Evolutionary conservation across 2,329 filamentous ascomycete species (phyloP).

Genomic region (Tolypocladium capitatum): DNA sequence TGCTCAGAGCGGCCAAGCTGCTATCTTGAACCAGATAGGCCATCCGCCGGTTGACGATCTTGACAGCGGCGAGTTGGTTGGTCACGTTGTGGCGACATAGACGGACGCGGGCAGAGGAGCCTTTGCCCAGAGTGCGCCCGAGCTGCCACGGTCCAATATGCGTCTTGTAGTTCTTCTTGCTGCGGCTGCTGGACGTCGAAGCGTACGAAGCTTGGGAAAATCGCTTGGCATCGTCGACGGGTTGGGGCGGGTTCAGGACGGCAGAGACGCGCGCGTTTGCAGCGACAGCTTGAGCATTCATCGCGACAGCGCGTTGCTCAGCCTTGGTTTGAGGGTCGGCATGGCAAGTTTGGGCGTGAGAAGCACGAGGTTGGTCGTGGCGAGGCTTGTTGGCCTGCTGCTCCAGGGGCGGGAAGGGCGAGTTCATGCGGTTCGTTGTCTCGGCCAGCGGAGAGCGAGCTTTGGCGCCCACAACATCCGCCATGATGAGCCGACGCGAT

Average conservation of each 20-base stretch:
- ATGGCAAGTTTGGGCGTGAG: slow-evolving; percentile 3
- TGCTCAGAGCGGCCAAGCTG: slow-evolving; percentile 72
- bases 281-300: background rate
- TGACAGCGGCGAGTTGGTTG: slow-evolving; percentile 75
- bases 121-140: slow-evolving; percentile 77
- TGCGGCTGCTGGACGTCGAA: slow-evolving; percentile 25
- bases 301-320: background rate
- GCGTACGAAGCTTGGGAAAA: slow-evolving; percentile 28
- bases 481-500: slow-evolving; percentile 11
- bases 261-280: slow-evolving; percentile 10
- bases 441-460: slow-evolving; percentile 31
- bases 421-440: slow-evolving; percentile 33
- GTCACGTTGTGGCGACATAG: slow-evolving; percentile 70
- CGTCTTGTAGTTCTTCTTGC: slow-evolving; percentile 42
- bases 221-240: slow-evolving; percentile 21
- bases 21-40: slow-evolving; percentile 72
- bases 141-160: slow-evolving; percentile 91
- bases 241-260: slow-evolving; percentile 14
- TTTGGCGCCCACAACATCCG: slow-evolving; percentile 18
- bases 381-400: slow-evolving; percentile 17
- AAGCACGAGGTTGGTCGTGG: slow-evolving; percentile 10
- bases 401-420: slow-evolving; percentile 17
- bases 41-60: slow-evolving; percentile 80
- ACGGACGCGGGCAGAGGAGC: slow-evolving; percentile 78
- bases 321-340: background rate